These are phyloP conservation scores for Cupressus sempervirens DNA, from an alignment of 75 land plant genomes.

Conservation along the genomic window DNA sequence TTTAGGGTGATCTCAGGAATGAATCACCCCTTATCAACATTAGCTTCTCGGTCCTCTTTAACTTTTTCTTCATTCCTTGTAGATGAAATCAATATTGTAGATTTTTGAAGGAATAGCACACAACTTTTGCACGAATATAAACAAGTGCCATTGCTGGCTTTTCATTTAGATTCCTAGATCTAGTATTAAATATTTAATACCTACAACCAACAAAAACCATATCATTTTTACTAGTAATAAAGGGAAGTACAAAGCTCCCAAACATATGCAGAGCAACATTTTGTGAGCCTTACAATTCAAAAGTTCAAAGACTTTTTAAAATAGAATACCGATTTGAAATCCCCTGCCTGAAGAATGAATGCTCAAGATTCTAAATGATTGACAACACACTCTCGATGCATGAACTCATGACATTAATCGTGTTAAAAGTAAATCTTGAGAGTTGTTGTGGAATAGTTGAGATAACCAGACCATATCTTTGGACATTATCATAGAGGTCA, in stretches of 20 bases:
- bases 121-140: too few relatives aligned
- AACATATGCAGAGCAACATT: background rate
- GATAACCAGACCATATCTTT: conserved; percentile 96
- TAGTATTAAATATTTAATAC: background rate
- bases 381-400: background rate
- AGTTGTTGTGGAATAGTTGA: conserved; percentile 94
- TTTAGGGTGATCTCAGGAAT: too few relatives aligned
- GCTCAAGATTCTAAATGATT: background rate
- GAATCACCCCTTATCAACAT: too few relatives aligned
- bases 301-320: background rate
- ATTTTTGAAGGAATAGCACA: too few relatives aligned
- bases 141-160: background rate
- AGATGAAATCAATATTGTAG: too few relatives aligned
- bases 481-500: conserved; percentile 97
- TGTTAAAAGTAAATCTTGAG: conserved; percentile 85
- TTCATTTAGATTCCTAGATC: background rate
- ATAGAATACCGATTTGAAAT: background rate
- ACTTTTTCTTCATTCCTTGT: too few relatives aligned
- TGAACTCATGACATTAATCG: conserved; percentile 50
- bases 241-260: background rate
- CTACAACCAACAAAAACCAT: background rate
- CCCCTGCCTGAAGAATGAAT: background rate
- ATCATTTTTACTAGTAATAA: background rate
- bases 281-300: background rate
- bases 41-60: too few relatives aligned